These are phyloP conservation scores for Aspergillus avenaceus DNA, from an alignment of 495 filamentous ascomycete species.

Conservation along the genomic window DNA sequence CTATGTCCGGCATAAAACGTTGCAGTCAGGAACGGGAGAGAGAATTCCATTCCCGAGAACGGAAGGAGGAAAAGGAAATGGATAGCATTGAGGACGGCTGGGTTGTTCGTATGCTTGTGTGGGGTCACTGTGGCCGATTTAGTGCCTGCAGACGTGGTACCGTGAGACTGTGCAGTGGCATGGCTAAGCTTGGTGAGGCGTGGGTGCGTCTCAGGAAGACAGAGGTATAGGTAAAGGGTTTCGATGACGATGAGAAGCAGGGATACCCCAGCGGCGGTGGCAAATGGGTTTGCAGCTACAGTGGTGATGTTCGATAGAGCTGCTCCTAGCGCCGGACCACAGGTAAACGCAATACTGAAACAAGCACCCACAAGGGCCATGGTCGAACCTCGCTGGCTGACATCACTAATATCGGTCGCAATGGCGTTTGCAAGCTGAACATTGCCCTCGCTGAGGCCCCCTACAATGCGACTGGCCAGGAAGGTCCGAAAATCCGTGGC, in stretches of 20 bases:
- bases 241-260: constrained; percentile 78
- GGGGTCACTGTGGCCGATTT: constrained; percentile 2
- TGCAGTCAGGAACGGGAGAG: constrained; percentile 92
- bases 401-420: constrained; percentile 90
- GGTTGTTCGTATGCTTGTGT: constrained; percentile 65
- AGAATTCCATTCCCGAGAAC: constrained; percentile 95
- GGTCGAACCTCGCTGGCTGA: constrained; percentile 73
- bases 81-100: constrained; percentile 74
- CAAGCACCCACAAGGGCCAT: constrained; percentile 96
- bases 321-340: constrained; percentile 87
- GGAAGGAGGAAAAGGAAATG: constrained; percentile 93
- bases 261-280: constrained; percentile 80
- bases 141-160: background rate
- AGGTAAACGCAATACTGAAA: constrained; percentile 96
- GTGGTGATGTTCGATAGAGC: constrained; percentile 69
- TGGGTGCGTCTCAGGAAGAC: constrained; percentile 85
- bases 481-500: constrained; percentile 95
- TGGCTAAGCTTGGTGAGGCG: constrained; percentile 30
- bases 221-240: constrained; percentile 82
- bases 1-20: constrained; percentile 68
- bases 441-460: constrained; percentile 93
- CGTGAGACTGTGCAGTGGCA: constrained; percentile 13
- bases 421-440: constrained; percentile 96
- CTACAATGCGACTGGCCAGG: constrained; percentile 83
- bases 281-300: constrained; percentile 87